Evolutionary conservation across 148 eudicot genomes (phyloP).

Genomic region (Camellia sinensis): DNA sequence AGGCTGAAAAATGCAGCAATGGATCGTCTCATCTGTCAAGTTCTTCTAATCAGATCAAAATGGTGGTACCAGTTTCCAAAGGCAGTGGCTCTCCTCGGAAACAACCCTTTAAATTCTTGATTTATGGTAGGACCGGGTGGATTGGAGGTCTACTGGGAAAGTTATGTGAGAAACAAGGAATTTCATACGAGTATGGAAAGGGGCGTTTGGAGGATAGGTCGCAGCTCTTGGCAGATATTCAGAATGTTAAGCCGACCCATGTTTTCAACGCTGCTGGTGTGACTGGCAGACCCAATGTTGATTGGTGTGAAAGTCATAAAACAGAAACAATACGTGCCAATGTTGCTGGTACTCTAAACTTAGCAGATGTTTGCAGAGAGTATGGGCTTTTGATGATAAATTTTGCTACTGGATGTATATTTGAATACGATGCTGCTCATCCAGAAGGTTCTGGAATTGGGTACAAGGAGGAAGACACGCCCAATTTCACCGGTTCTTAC

Average conservation of each 20-base stretch:
- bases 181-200: slow-evolving; percentile 48
- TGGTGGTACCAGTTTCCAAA: slow-evolving; percentile 34
- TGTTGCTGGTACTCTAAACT: slow-evolving; percentile 55
- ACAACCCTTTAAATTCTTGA: slow-evolving; percentile 45
- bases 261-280: slow-evolving; percentile 73
- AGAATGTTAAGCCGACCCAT: slow-evolving; percentile 51
- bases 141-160: slow-evolving; percentile 60
- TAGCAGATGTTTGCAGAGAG: slow-evolving; percentile 64
- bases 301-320: slow-evolving; percentile 70
- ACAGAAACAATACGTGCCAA: slow-evolving; percentile 64
- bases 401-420: slow-evolving; percentile 71
- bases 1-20: slow-evolving; percentile 24
- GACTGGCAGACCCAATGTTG: slow-evolving; percentile 72
- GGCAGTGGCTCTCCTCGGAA: slow-evolving; percentile 25
- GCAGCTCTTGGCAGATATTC: slow-evolving; percentile 42
- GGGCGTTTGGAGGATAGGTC: slow-evolving; percentile 58
- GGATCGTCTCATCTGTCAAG: slow-evolving; percentile 17
- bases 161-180: slow-evolving; percentile 55
- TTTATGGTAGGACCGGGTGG: slow-evolving; percentile 67
- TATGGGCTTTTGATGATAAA: slow-evolving; percentile 60
- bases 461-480: slow-evolving; percentile 62
- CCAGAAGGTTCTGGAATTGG: slow-evolving; percentile 68
- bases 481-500: slow-evolving; percentile 62
- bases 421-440: slow-evolving; percentile 58
- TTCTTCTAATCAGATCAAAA: slow-evolving; percentile 19